Evolutionary conservation across 768 basidiomycete species (phyloP), one percentile per base, ranked within the genome.

Genomic region (Coprinellus aureogranulatus): DNA sequence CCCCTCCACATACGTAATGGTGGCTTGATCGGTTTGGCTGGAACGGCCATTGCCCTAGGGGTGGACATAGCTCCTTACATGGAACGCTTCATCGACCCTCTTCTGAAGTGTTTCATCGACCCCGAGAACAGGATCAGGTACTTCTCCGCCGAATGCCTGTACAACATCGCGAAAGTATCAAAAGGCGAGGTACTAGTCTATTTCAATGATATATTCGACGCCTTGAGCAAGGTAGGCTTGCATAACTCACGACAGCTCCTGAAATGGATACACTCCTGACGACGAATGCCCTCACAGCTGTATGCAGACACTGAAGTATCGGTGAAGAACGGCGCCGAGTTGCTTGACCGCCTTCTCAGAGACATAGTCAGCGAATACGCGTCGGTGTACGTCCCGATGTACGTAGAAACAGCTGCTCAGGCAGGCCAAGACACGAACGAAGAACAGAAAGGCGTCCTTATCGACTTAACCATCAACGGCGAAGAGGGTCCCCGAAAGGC

Each of bases 191-290:
- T 98, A 30, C 76, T 99, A 57, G 86, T 98, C 14, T 97, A 95
- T 69, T 99, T 98, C 77, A 99, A 99, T 67, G 94, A 95, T 57
- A 93, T 98, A 55, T 99, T 99, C 65, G 97, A 98, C 72, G 90
- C 94, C 1, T 80, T 98, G 60, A 94, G 92, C 79, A 98, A 98
- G 80, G 96, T 95, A 65, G n/a, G 53, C 50, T 44, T 61, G 22
- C 60, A 45, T 26, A 39, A 45, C 25, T 54, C 64, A 39, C 55
- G 20, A n/a, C n/a, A n/a, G n/a, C n/a, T n/a, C n/a, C n/a, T n/a
- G n/a, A n/a, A n/a, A n/a, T n/a, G n/a, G n/a, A n/a, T n/a, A n/a
- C n/a, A n/a, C n/a, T n/a, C n/a, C n/a, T n/a, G n/a, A n/a, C n/a
- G n/a, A n/a, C n/a, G n/a, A n/a, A n/a, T n/a, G n/a, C n/a, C n/a